A percentile compares a stretch with the other conserved stretches of the same genome.
These are phyloP conservation scores for Murraya paniculata DNA, from an alignment of 345 rosid species.

Conservation along the genomic window DNA sequence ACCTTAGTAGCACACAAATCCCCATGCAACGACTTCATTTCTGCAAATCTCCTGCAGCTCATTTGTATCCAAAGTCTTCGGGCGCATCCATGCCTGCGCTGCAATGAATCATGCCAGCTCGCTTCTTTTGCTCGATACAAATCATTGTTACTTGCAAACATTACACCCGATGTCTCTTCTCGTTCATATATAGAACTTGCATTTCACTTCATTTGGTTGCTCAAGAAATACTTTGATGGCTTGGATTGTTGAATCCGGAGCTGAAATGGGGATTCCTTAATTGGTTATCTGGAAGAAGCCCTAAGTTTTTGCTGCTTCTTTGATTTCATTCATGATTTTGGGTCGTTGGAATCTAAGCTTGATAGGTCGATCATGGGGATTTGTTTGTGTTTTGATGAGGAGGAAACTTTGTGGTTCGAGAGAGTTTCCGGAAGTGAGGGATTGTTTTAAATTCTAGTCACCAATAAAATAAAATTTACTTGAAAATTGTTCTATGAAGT, in stretches of 20 bases:
- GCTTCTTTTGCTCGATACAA: neutral
- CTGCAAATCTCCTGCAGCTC: slow-evolving; percentile 17
- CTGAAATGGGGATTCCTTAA: neutral
- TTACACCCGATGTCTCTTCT: neutral
- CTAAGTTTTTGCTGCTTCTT: neutral
- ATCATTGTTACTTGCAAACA: neutral
- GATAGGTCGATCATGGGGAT: neutral
- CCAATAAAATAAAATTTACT: no score
- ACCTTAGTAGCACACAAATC: neutral
- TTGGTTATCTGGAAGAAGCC: neutral
- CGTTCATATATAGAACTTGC: neutral
- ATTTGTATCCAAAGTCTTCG: neutral
- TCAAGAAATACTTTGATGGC: neutral
- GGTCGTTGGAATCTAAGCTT: neutral
- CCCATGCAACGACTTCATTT: slow-evolving; percentile 17
- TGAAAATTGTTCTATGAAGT: no score
- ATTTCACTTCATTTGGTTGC: neutral
- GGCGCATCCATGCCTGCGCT: neutral
- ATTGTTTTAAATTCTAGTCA: neutral
- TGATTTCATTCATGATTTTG: neutral
- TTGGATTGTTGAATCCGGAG: neutral
- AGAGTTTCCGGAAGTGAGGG: no score
- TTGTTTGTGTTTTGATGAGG: neutral
- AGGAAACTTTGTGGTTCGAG: neutral
- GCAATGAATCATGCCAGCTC: neutral